Percentiles rank a stretch among this genome's conserved stretches.
These are phyloP conservation scores for Fagopyrum esculentum DNA, from an alignment of 148 eudicot genomes.

Conservation along the genomic window DNA sequence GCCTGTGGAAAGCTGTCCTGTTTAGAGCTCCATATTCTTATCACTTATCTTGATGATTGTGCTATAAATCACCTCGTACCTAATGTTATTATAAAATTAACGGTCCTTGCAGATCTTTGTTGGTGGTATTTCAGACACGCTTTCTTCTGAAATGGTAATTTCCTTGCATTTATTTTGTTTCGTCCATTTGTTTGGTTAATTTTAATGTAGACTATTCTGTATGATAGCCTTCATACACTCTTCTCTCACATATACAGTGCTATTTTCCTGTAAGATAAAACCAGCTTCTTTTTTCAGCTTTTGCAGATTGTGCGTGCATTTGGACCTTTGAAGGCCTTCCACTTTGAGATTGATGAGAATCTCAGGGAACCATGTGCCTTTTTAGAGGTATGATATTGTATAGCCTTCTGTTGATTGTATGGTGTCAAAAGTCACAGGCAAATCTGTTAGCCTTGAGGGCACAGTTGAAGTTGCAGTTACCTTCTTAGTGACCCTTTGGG, in stretches of 20 bases:
- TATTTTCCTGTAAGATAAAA: not conserved
- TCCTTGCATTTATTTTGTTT: slow-evolving; percentile 1
- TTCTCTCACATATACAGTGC: not conserved
- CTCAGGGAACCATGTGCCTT: slow-evolving; percentile 52
- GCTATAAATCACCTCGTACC: not conserved
- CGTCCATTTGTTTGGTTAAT: not conserved
- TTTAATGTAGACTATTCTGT: slow-evolving; percentile 2
- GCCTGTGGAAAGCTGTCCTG: no score
- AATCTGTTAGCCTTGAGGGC: not conserved
- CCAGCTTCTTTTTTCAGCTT: slow-evolving; percentile 37
- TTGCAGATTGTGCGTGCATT: slow-evolving; percentile 66
- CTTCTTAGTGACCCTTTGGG: not conserved
- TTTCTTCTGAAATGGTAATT: slow-evolving; percentile 83
- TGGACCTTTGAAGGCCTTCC: slow-evolving; percentile 78
- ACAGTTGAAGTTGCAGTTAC: not conserved
- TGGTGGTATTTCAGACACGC: slow-evolving; percentile 71
- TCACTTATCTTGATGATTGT: not conserved
- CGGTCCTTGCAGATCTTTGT: slow-evolving; percentile 70
- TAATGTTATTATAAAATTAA: slow-evolving; percentile 14
- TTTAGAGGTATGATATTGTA: slow-evolving; percentile 60
- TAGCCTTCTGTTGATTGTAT: not conserved
- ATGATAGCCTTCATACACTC: slow-evolving; percentile 1
- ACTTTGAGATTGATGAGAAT: slow-evolving; percentile 36
- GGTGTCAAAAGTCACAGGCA: not conserved
- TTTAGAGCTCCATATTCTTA: not conserved